Percentiles rank a stretch among this genome's conserved stretches.
Conservation (phyloP, 176 grass and related monocot species). For the Zoysia pacifica region DNA sequence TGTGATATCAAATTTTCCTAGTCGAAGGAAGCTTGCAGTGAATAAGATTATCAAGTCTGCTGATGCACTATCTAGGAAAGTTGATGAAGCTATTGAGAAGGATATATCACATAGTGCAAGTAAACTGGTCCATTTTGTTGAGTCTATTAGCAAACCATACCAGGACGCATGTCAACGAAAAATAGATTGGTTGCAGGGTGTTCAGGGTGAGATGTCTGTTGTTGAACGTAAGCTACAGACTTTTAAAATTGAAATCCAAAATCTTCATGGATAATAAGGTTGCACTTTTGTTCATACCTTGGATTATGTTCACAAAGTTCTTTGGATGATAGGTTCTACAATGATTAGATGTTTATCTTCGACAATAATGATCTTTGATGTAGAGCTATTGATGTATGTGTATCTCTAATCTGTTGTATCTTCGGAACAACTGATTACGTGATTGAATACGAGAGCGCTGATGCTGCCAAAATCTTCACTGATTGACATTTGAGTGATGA, state of each 20-base stretch:
- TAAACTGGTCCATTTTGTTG: conserved; percentile 66
- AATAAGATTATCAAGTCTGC: conserved; percentile 73
- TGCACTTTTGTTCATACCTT: conserved; percentile 28
- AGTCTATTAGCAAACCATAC: conserved; percentile 72
- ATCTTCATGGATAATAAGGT: conserved; percentile 57
- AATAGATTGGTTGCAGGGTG: conserved; percentile 61
- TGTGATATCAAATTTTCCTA: conserved; percentile 84
- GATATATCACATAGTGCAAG: conserved; percentile 59
- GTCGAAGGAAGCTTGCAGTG: conserved; percentile 56
- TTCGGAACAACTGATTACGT: conserved; percentile 16
- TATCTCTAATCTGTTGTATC: conserved; percentile 21
- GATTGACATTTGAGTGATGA: neutral
- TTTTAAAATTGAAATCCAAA: conserved; percentile 84
- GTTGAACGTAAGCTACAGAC: conserved; percentile 72
- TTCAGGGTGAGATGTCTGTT: conserved; percentile 60
- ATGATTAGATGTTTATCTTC: conserved; percentile 15
- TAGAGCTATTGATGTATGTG: conserved; percentile 14
- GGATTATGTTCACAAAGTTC: conserved; percentile 19
- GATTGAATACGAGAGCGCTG: neutral
- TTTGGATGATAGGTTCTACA: conserved; percentile 20
- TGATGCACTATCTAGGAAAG: conserved; percentile 56
- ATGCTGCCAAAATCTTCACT: neutral
- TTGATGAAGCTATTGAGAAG: conserved; percentile 78
- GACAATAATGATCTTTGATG: neutral
- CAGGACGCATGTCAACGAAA: conserved; percentile 60